Base-by-base conservation (phyloP, 352 stramenopile genomes). In the Thalassiosira livingstoniorum region DNA sequence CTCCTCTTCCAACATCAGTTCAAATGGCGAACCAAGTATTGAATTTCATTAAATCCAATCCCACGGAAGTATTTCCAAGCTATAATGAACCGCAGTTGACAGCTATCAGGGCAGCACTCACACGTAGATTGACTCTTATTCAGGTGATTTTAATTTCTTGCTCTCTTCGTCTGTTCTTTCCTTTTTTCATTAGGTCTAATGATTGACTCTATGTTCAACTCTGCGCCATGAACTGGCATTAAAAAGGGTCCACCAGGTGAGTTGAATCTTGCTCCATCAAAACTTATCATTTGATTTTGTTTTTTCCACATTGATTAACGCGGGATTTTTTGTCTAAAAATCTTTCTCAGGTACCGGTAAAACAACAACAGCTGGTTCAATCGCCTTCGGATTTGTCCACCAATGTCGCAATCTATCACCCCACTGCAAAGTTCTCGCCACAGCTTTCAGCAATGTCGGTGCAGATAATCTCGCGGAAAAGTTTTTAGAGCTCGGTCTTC, bases 391-490 rank as follows among this genome's bases (percentile, higher is more conserved):
- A 25, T 94, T 92, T 71, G 89, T 90, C 15, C 83, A 94, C 58
- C 87, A 94, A 69, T 94, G 89, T 51, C 72, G 87, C 37, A 88
- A 69, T 23, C 78, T 92, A 29, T 89, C 87, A 2, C 66, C 78
- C 0, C 53, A 93, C 69, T 83, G 81, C 13, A 94, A 93, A 80
- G 92, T 96, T 3, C 81, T 97, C 25, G 92, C 92, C 11, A 93
- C 86, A 53, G 92, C 94, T 21, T 96, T 94, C 77, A 94, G 82
- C 61, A 97, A 97, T 72, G 92, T 96, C 18, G 94, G 92, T 27
- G 92, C 93, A 27, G 94, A 97, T 74, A 97, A 97, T 71, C 72
- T 97, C 15, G 90, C 87, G 0, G 87, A 92, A 64, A 71, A 77
- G 13, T 80, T 93, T 54, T 32, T 91, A 15, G 65, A 70, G 4